Conservation (phyloP, 176 grass and related monocot species). For the Musa beccarii region DNA sequence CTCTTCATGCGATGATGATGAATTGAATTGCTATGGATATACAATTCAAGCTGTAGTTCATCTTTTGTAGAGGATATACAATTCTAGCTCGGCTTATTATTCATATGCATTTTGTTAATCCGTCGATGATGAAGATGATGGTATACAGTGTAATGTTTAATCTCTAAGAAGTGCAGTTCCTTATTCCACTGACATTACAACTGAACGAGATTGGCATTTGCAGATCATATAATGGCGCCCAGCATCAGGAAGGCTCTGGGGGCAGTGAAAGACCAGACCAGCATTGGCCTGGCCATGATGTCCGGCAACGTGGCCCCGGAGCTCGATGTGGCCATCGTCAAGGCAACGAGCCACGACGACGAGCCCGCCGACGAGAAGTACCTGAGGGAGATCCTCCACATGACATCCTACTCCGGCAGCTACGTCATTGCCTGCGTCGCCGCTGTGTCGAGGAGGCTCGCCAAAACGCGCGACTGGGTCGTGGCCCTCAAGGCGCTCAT, state of each 20-base stretch:
- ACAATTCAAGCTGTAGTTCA: no score
- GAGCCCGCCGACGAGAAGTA: neutral
- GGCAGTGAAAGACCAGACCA: constrained; percentile 1
- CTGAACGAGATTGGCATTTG: no score
- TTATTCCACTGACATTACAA: no score
- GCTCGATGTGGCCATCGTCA: neutral
- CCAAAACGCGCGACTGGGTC: neutral
- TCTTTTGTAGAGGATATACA: no score
- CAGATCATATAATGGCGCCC: neutral
- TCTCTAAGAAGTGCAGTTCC: no score
- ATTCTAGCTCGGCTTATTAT: no score
- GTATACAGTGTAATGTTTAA: no score
- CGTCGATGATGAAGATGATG: no score
- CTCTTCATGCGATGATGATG: no score
- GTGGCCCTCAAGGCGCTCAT: neutral
- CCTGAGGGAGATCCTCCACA: neutral
- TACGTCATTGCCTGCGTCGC: neutral
- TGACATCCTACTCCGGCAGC: neutral
- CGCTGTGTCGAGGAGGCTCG: neutral
- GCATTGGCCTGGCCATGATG: neutral
- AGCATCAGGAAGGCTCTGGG: neutral
- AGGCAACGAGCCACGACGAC: neutral
- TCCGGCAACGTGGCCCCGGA: neutral
- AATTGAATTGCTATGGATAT: no score
- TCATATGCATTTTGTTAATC: no score